These are phyloP conservation scores for Pyrrhoderma noxium DNA, from an alignment of 1,284 basidiomycete genomes.

Conservation along the genomic window DNA sequence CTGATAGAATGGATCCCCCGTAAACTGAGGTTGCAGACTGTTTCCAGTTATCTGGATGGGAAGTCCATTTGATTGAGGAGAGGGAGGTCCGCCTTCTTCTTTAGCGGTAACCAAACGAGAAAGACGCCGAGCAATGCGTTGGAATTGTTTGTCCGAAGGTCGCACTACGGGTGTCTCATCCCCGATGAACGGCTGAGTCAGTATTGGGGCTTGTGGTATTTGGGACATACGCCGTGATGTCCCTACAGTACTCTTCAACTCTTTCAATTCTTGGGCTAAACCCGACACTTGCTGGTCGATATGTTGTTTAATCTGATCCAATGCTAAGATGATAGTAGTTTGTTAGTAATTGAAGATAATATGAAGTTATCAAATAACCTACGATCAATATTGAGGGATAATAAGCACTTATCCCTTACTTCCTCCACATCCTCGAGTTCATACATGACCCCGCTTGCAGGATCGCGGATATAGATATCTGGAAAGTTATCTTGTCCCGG, in stretches of 20 bases:
- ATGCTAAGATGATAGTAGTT: constrained; percentile 44
- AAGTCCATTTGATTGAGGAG: constrained; percentile 29
- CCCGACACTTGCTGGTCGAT: constrained; percentile 85
- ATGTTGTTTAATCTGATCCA: constrained; percentile 98
- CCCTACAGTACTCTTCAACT: constrained; percentile 66
- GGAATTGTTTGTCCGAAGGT: constrained; percentile 70
- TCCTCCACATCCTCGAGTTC: constrained; percentile 96
- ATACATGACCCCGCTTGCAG: constrained; percentile 86
- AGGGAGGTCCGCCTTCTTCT: constrained; percentile 27
- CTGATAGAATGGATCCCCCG: constrained; percentile 65
- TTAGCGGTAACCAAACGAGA: constrained; percentile 50
- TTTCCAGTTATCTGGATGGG: constrained; percentile 58
- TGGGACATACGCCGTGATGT: constrained; percentile 40
- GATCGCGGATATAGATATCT: constrained; percentile 91
- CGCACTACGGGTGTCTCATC: constrained; percentile 50
- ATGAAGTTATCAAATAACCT: constrained; percentile 31
- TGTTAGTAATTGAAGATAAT: constrained; percentile 4
- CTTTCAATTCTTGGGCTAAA: constrained; percentile 89
- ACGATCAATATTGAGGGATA: constrained; percentile 97
- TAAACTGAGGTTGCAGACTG: constrained; percentile 63
- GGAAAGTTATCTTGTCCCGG: constrained; percentile 93
- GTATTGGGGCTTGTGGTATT: constrained; percentile 37
- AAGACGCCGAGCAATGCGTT: constrained; percentile 59
- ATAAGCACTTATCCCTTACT: constrained; percentile 78
- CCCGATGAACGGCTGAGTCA: constrained; percentile 50